A percentile compares a stretch with the other conserved stretches of the same genome.
These are phyloP conservation scores for Lantana camara DNA, from an alignment of 257 asterid genomes.

Conservation along the genomic window DNA sequence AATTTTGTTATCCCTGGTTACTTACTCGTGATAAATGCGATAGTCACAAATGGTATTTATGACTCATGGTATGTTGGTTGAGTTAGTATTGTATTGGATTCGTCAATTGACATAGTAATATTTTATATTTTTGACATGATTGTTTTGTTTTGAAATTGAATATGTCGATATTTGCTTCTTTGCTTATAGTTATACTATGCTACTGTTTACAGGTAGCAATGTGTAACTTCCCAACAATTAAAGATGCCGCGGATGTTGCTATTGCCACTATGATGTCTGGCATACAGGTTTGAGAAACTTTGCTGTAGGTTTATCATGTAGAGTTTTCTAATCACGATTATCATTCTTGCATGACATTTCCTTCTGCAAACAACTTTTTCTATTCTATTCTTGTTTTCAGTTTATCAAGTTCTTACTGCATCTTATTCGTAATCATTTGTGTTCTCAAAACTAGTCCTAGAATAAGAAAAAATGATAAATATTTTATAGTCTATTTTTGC, in stretches of 20 bases:
- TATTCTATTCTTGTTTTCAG: slow-evolving; percentile 1
- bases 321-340: neutral
- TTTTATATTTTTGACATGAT: slow-evolving; percentile 4
- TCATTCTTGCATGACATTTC: slow-evolving; percentile 5
- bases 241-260: slow-evolving; percentile 99
- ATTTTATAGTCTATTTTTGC: neutral
- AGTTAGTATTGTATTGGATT: slow-evolving; percentile 2
- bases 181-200: slow-evolving; percentile 12
- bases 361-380: neutral
- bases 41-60: neutral
- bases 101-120: neutral
- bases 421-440: neutral
- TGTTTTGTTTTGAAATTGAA: slow-evolving; percentile 27
- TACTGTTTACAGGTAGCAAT: slow-evolving; percentile 70
- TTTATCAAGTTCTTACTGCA: neutral
- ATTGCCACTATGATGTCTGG: slow-evolving; percentile 92
- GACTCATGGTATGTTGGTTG: slow-evolving; percentile 3
- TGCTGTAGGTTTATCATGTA: slow-evolving; percentile 12
- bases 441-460: neutral
- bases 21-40: slow-evolving; percentile 6
- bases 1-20: neutral
- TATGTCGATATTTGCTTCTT: neutral
- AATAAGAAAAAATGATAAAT: neutral
- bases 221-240: slow-evolving; percentile 93
- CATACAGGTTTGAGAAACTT: slow-evolving; percentile 63